Conservation (phyloP, 345 rosid genomes). For the Salix koriyanagi region DNA sequence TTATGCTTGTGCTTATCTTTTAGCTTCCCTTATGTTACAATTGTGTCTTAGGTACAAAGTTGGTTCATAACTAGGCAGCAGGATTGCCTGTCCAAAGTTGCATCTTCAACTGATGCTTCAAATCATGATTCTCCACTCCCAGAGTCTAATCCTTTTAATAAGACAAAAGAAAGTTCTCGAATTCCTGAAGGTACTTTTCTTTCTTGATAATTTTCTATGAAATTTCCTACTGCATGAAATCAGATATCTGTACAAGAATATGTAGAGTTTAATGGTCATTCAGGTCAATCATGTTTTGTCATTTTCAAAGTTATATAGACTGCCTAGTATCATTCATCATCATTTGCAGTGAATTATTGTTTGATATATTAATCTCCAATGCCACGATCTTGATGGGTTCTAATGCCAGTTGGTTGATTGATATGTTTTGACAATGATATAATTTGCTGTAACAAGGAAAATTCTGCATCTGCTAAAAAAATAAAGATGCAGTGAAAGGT, state of each 20-base stretch:
- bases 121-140: constrained; percentile 24
- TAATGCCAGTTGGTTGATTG: no score
- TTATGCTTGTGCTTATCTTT: neutral
- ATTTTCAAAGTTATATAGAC: neutral
- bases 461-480: no score
- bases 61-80: constrained; percentile 41
- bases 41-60: constrained; percentile 36
- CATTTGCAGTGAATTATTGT: neutral
- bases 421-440: no score
- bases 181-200: constrained; percentile 33
- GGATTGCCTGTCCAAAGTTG: constrained; percentile 24
- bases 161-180: constrained; percentile 28
- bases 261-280: neutral
- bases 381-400: no score
- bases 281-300: neutral
- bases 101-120: constrained; percentile 30
- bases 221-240: neutral
- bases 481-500: no score
- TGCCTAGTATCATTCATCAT: neutral
- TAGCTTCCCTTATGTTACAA: neutral
- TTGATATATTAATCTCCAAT: neutral
- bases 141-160: constrained; percentile 19
- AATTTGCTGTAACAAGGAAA: no score
- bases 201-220: neutral
- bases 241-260: neutral